phyloP scores from a whole-genome alignment of 441 rosid species.

The Aleurites moluccanus region DNA sequence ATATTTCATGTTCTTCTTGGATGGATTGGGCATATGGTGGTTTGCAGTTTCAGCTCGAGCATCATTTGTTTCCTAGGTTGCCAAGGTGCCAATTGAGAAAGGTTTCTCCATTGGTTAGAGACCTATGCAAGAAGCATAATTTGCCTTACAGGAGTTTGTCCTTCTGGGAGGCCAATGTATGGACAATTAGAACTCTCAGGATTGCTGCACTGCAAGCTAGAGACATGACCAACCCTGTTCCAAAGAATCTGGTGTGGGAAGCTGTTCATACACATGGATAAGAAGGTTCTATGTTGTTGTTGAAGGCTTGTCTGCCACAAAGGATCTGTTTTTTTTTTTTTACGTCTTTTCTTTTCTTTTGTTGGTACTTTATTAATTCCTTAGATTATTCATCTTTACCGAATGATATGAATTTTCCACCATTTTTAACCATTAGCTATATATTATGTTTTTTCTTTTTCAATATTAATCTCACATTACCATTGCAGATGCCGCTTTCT shows the following conservation, averaged over 20 bases:
- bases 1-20: conserved; percentile 65
- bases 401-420: background rate
- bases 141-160: conserved; percentile 75
- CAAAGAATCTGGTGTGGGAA: conserved; percentile 77
- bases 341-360: no score
- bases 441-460: background rate
- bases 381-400: background rate
- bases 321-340: background rate
- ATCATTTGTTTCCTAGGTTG: conserved; percentile 85
- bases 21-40: conserved; percentile 98
- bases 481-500: background rate
- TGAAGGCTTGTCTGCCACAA: background rate
- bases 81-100: conserved; percentile 77
- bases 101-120: conserved; percentile 74
- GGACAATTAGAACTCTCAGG: conserved; percentile 63
- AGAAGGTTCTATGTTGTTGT: conserved; percentile 21
- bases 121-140: conserved; percentile 89
- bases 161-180: conserved; percentile 75
- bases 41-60: conserved; percentile 94
- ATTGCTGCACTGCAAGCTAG: conserved; percentile 82
- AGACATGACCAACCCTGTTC: conserved; percentile 53
- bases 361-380: background rate
- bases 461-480: background rate
- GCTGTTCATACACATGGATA: conserved; percentile 80
- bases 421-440: background rate